Conservation (phyloP, 2,329 filamentous ascomycete species). For the Exophiala sp. region DNA sequence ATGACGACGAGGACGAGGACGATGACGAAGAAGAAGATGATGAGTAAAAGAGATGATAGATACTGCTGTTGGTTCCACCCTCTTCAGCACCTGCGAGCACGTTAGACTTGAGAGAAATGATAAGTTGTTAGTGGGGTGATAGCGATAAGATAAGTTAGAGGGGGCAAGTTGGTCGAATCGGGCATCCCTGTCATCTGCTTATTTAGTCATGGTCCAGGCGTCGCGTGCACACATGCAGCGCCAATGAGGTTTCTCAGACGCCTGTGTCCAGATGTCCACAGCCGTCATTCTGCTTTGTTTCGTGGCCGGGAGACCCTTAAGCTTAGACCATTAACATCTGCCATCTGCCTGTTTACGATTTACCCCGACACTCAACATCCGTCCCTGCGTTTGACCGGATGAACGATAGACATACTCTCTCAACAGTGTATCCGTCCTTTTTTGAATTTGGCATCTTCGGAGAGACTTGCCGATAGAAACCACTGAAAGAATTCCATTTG, state of each 20-base stretch:
- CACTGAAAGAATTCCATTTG: neutral
- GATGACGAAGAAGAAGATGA: conserved; percentile 17
- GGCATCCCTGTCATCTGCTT: neutral
- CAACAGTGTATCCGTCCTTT: neutral
- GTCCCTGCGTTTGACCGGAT: conserved; percentile 15
- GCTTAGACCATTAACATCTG: too few relatives aligned
- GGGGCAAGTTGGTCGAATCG: neutral
- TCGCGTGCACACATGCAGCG: neutral
- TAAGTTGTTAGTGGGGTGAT: neutral
- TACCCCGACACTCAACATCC: neutral
- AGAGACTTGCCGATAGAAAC: too few relatives aligned
- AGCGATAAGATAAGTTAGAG: neutral
- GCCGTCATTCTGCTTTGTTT: too few relatives aligned
- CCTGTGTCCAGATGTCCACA: neutral
- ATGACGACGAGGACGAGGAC: too few relatives aligned
- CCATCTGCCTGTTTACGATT: neutral
- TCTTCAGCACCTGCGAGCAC: neutral
- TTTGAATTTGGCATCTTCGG: neutral
- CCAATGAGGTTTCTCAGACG: neutral
- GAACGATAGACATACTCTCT: neutral
- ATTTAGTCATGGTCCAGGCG: neutral
- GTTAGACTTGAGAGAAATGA: too few relatives aligned
- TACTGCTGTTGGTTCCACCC: neutral
- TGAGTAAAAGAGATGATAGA: neutral
- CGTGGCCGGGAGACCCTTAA: too few relatives aligned